Evolutionary conservation across 441 rosid species (phyloP).

Genomic region (Eruca vesicaria): DNA sequence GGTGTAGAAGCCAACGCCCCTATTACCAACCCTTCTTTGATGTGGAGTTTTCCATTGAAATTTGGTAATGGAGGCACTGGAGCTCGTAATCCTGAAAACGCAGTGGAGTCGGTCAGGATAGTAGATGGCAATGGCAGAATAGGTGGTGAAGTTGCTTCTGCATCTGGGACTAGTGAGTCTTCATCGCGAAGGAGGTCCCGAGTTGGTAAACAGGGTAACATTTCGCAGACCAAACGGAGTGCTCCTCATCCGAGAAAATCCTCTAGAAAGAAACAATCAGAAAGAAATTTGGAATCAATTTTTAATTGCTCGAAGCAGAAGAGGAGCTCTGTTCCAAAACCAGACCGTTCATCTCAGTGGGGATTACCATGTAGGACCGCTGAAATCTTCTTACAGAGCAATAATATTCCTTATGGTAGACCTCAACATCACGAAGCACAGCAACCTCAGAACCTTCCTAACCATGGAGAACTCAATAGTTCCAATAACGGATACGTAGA

Average conservation of each 20-base stretch:
- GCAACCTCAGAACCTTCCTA: constrained; percentile 40
- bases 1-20: constrained; percentile 36
- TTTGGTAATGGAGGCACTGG: constrained; percentile 32
- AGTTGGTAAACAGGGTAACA: constrained; percentile 44
- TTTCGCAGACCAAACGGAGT: constrained; percentile 44
- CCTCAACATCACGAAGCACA: constrained; percentile 37
- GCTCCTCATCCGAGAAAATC: constrained; percentile 44
- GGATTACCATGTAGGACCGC: constrained; percentile 57
- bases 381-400: constrained; percentile 42
- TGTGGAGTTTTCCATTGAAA: constrained; percentile 31
- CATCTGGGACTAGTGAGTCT: constrained; percentile 40
- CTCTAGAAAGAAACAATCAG: constrained; percentile 37
- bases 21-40: constrained; percentile 37
- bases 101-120: constrained; percentile 35
- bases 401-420: constrained; percentile 42
- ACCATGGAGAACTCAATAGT: constrained; percentile 39
- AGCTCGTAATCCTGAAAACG: constrained; percentile 34
- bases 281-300: constrained; percentile 37
- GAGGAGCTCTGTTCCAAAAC: constrained; percentile 70
- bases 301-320: constrained; percentile 55
- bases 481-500: constrained; percentile 34
- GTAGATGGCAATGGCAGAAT: constrained; percentile 45
- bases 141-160: constrained; percentile 40
- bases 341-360: constrained; percentile 69
- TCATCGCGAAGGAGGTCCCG: constrained; percentile 48